These are phyloP conservation scores for Aspergillus cavernicola DNA, from an alignment of 495 filamentous ascomycete genomes.

Conservation along the genomic window DNA sequence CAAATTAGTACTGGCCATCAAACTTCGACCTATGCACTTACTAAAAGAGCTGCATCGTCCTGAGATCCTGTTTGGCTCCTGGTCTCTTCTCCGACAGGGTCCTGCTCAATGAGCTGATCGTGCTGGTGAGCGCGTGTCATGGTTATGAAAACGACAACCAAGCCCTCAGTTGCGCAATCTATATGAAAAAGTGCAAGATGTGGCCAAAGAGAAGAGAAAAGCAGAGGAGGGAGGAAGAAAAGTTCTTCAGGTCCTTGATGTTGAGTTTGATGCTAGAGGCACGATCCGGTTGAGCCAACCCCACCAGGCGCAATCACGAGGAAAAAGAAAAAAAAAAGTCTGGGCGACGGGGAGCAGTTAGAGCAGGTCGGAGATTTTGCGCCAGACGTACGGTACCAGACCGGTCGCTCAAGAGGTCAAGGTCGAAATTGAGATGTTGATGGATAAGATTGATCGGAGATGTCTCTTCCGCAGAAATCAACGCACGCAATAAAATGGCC, in stretches of 20 bases:
- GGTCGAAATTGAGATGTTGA: constrained; percentile 4
- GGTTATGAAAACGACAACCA: background rate
- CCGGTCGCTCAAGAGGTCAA: background rate
- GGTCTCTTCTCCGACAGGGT: constrained; percentile 28
- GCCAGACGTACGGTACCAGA: background rate
- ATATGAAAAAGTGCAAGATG: background rate
- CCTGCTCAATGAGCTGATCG: constrained; percentile 25
- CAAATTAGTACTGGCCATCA: constrained; percentile 14
- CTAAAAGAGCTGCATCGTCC: constrained; percentile 44
- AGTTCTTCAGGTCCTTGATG: background rate
- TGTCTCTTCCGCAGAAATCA: constrained; percentile 18
- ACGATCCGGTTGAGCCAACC: constrained; percentile 8
- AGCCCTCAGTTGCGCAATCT: background rate
- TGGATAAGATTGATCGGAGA: constrained; percentile 16
- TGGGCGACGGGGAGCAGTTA: background rate
- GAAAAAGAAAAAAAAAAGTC: constrained; percentile 10
- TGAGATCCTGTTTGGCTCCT: constrained; percentile 28
- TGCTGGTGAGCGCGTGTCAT: constrained; percentile 15
- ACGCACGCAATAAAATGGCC: constrained; percentile 2
- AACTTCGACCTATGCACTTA: constrained; percentile 16
- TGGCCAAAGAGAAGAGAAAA: background rate
- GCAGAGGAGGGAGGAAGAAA: background rate
- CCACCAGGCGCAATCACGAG: constrained; percentile 11
- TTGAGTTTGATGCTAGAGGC: constrained; percentile 18
- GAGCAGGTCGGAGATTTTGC: background rate